Percentiles rank a stretch among this genome's conserved stretches.
phyloP scores from a whole-genome alignment of 2,329 filamentous ascomycete genomes.

The Claviceps sp. region DNA sequence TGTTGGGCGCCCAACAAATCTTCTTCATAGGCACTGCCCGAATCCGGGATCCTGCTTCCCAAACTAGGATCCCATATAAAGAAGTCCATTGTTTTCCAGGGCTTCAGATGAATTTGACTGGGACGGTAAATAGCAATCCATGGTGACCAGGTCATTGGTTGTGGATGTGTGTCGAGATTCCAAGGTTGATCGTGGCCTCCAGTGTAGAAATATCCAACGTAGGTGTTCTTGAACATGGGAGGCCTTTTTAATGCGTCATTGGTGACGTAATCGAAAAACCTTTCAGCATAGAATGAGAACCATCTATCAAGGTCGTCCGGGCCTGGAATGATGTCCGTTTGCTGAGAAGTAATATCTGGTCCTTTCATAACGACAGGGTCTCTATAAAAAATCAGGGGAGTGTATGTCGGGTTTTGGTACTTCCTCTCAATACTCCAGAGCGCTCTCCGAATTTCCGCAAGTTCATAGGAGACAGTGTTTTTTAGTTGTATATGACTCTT shows the following conservation, averaged over 20 bases:
- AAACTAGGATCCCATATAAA: constrained; percentile 39
- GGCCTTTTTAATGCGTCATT: constrained; percentile 3
- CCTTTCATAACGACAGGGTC: constrained; percentile 28
- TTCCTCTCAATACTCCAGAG: background rate
- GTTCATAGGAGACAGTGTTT: background rate
- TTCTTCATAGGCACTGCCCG: constrained; percentile 12
- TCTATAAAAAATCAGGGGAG: constrained; percentile 20
- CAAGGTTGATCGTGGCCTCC: background rate
- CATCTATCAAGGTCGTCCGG: constrained; percentile 13
- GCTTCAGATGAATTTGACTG: constrained; percentile 19
- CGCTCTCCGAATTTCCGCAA: background rate
- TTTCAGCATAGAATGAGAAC: constrained; percentile 10
- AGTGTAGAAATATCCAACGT: constrained; percentile 35
- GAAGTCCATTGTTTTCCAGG: constrained; percentile 28
- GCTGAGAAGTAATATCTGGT: constrained; percentile 12
- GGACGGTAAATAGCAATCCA: constrained; percentile 39
- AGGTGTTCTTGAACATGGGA: constrained; percentile 14
- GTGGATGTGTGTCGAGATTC: background rate
- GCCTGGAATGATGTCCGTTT: constrained; percentile 9
- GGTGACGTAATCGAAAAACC: background rate
- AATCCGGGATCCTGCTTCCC: constrained; percentile 11
- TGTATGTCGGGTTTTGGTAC: constrained; percentile 1
- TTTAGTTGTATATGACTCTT: background rate
- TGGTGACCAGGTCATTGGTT: constrained; percentile 15
- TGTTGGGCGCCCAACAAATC: constrained; percentile 33